phyloP scores from a whole-genome alignment of 768 basidiomycete genomes.

The Mycena alexandri region DNA sequence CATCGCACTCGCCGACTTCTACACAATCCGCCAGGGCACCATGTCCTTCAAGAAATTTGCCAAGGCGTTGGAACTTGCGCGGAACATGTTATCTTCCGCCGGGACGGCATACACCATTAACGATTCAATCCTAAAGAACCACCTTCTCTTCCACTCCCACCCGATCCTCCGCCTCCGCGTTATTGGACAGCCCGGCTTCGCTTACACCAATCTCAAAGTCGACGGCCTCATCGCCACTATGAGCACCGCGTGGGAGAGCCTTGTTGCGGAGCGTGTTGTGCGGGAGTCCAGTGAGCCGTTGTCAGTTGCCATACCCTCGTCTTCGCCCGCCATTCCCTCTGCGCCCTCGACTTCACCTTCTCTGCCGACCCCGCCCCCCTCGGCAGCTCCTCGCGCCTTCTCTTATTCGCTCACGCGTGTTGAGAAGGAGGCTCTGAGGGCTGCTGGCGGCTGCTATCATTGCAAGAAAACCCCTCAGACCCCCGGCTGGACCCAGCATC shows the following conservation, averaged over 20 bases:
- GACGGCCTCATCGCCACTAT: slow-evolving; percentile 5
- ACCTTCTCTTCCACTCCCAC: too few species aligned
- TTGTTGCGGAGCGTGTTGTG: neutral
- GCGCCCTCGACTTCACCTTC: neutral
- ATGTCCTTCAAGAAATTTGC: neutral
- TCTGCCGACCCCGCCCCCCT: neutral
- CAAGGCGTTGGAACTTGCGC: neutral
- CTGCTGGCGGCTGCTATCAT: neutral
- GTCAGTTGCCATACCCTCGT: neutral
- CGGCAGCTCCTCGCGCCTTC: neutral
- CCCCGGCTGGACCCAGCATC: neutral
- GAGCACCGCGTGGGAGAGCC: too few species aligned
- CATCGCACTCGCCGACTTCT: slow-evolving; percentile 12
- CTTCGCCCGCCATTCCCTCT: neutral
- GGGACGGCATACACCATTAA: too few species aligned
- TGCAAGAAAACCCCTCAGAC: neutral
- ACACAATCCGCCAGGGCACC: neutral
- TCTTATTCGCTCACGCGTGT: neutral
- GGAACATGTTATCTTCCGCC: neutral
- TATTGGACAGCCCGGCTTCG: neutral
- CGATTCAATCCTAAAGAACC: too few species aligned
- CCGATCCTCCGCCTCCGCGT: slow-evolving; percentile 8
- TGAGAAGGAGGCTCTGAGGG: neutral
- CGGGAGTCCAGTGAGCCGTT: neutral
- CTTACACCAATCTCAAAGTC: neutral